Conservation (phyloP, 2,329 filamentous ascomycete species). For the Bipolaris cookei region DNA sequence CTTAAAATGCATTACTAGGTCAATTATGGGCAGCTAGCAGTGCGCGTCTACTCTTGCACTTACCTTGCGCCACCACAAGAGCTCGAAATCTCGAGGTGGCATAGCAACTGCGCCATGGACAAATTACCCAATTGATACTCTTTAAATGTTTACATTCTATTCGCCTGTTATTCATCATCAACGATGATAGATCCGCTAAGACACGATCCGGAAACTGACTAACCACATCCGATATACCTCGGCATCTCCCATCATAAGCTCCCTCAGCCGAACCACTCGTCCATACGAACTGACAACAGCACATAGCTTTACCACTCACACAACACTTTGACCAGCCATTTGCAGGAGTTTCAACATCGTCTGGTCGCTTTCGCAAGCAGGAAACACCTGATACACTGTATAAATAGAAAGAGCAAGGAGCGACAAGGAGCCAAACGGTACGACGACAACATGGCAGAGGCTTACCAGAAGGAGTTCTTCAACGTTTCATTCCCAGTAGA, state of each 20-base stretch:
- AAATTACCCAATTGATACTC: no score
- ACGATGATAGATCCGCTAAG: background rate
- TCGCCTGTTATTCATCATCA: background rate
- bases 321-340: background rate
- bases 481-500: conserved; percentile 73
- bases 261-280: conserved; percentile 25
- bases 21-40: no score
- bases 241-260: conserved; percentile 9
- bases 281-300: conserved; percentile 16
- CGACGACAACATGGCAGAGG: conserved; percentile 32
- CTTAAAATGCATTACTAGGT: no score
- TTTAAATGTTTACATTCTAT: no score
- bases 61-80: no score
- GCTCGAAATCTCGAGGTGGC: no score
- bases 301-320: background rate
- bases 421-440: background rate
- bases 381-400: background rate
- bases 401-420: conserved; percentile 19
- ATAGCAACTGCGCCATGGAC: no score
- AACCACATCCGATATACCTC: conserved; percentile 4
- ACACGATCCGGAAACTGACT: background rate
- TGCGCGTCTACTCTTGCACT: no score
- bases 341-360: accelerated
- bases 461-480: conserved; percentile 68
- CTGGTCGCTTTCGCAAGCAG: accelerated